These are phyloP conservation scores for Stereocaulon alpinum DNA, from an alignment of 495 filamentous ascomycete genomes.

Conservation along the genomic window DNA sequence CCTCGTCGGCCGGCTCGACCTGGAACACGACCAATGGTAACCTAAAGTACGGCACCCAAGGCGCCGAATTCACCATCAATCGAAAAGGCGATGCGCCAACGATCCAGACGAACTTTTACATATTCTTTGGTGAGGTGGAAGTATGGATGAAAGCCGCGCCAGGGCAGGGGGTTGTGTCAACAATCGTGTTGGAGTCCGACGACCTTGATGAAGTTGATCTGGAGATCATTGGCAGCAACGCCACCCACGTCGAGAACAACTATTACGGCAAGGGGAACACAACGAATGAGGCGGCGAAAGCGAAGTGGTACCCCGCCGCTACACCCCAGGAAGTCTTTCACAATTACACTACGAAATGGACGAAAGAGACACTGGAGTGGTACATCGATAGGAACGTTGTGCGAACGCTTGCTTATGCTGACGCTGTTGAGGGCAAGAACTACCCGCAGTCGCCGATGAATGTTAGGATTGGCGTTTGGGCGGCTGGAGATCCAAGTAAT, in stretches of 20 bases:
- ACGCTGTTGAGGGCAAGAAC: conserved; percentile 49
- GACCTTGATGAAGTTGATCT: conserved; percentile 92
- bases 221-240: conserved; percentile 49
- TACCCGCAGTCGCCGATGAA: conserved; percentile 91
- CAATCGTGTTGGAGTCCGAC: conserved; percentile 79
- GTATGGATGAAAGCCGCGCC: conserved; percentile 59
- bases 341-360: conserved; percentile 91
- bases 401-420: conserved; percentile 49
- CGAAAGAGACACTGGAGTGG: conserved; percentile 65
- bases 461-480: conserved; percentile 78
- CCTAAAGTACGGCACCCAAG: conserved; percentile 24
- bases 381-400: conserved; percentile 61
- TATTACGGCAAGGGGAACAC: conserved; percentile 90
- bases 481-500: conserved; percentile 69
- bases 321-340: conserved; percentile 56
- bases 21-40: conserved; percentile 57
- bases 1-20: conserved; percentile 39
- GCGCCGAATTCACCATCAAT: conserved; percentile 60
- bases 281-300: conserved; percentile 53
- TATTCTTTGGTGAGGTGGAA: conserved; percentile 75
- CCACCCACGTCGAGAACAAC: conserved; percentile 68
- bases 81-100: conserved; percentile 60
- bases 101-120: conserved; percentile 64
- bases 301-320: conserved; percentile 43
- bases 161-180: conserved; percentile 68